Percentiles rank a stretch among this genome's conserved stretches.
phyloP scores from a whole-genome alignment of 805 yeast genomes.

The Ogataea siamensis region DNA sequence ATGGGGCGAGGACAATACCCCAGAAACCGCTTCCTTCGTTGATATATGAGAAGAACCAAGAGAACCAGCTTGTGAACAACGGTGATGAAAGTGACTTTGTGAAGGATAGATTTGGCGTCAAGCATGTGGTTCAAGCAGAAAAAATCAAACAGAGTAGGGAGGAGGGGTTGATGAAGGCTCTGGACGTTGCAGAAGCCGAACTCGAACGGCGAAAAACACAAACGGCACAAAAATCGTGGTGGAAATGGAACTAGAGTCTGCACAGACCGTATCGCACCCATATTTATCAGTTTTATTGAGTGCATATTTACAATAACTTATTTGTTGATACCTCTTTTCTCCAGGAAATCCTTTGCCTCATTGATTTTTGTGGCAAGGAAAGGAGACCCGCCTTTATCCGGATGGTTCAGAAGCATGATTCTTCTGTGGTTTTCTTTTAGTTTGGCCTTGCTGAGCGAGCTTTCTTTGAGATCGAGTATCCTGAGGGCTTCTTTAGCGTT shows the following conservation, averaged over 20 bases:
- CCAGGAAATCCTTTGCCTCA: slow-evolving; percentile 83
- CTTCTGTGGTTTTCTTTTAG: slow-evolving; percentile 78
- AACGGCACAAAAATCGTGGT: not conserved
- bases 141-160: slow-evolving; percentile 66
- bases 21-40: slow-evolving; percentile 38
- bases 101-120: slow-evolving; percentile 59
- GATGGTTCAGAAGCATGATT: slow-evolving; percentile 87
- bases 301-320: slow-evolving; percentile 14
- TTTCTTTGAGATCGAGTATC: slow-evolving; percentile 73
- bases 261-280: not conserved
- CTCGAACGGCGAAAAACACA: slow-evolving; percentile 19
- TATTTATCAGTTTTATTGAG: slow-evolving; percentile 1
- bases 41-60: slow-evolving; percentile 40
- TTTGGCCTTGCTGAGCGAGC: slow-evolving; percentile 57
- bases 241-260: not conserved
- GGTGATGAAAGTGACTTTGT: slow-evolving; percentile 41
- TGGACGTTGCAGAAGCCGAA: slow-evolving; percentile 42
- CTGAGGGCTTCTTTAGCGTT: slow-evolving; percentile 83
- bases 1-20: slow-evolving; percentile 39
- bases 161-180: slow-evolving; percentile 47
- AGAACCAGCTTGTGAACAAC: slow-evolving; percentile 34
- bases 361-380: slow-evolving; percentile 87
- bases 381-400: slow-evolving; percentile 92
- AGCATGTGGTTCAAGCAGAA: slow-evolving; percentile 75
- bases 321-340: slow-evolving; percentile 54